These are phyloP conservation scores for Cucumis melo DNA, from an alignment of 306 rosid genomes.

Conservation along the genomic window DNA sequence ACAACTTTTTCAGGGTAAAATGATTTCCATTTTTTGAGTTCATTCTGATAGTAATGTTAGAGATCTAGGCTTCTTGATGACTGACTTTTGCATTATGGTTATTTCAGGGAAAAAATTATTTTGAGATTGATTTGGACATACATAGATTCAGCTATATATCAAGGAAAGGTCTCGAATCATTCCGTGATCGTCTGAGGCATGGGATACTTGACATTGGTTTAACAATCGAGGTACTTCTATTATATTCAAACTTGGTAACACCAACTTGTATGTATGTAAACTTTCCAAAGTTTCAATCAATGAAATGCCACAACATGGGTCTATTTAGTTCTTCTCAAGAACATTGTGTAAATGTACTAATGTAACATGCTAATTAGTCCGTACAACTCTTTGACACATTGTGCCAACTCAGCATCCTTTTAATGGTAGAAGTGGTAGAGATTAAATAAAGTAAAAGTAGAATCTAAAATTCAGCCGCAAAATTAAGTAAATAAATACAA, in stretches of 20 bases:
- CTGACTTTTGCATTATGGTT: neutral
- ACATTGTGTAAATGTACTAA: neutral
- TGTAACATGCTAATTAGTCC: too few species aligned
- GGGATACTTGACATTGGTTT: conserved; percentile 73
- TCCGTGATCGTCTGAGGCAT: conserved; percentile 49
- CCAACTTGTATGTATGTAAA: neutral
- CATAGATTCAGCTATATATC: conserved; percentile 91
- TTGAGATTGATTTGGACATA: conserved; percentile 89
- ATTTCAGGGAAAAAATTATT: conserved; percentile 68
- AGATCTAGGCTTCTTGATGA: neutral
- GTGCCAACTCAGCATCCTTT: too few species aligned
- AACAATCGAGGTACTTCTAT: conserved; percentile 62
- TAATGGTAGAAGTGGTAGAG: neutral
- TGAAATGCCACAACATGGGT: neutral
- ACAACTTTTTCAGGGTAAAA: conserved; percentile 52
- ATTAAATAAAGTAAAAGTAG: too few species aligned
- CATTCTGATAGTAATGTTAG: neutral
- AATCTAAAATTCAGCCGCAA: too few species aligned
- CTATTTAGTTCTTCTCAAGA: neutral
- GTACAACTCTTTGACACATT: too few species aligned
- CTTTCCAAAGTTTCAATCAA: neutral
- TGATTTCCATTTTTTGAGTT: neutral
- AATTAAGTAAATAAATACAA: too few species aligned
- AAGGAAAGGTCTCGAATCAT: conserved; percentile 82
- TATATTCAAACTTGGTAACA: neutral